Conservation (phyloP, 805 yeast species). For the Limtongozyma cylindracea region DNA sequence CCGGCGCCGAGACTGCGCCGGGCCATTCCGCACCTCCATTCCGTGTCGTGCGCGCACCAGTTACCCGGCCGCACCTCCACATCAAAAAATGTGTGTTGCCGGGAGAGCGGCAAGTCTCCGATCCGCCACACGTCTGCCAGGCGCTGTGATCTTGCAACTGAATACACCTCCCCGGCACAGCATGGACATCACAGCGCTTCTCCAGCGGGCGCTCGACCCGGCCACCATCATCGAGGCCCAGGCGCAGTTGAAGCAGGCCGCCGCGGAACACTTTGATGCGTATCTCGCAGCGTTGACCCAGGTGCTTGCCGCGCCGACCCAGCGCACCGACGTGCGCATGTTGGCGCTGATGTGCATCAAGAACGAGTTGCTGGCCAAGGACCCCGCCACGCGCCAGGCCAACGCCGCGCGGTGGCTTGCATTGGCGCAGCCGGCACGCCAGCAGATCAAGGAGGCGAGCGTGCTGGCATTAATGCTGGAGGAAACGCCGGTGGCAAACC, state of each 20-base stretch:
- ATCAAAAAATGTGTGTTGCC: too few relatives aligned
- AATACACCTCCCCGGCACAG: too few relatives aligned
- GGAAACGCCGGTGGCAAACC: too few relatives aligned
- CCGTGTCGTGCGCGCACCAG: too few relatives aligned
- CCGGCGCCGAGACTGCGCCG: too few relatives aligned
- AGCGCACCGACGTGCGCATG: conserved; percentile 63
- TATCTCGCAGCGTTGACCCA: conserved; percentile 47
- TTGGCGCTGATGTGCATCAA: conserved; percentile 75
- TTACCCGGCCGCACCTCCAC: too few relatives aligned
- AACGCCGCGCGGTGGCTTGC: conserved; percentile 56
- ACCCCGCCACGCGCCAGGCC: conserved; percentile 23
- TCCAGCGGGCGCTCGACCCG: conserved; percentile 63
- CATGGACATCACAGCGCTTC: conserved; percentile 36
- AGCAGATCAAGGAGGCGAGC: conserved; percentile 56
- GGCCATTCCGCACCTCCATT: too few relatives aligned
- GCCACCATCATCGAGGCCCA: conserved; percentile 37
- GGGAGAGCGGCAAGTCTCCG: too few relatives aligned
- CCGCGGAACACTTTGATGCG: conserved; percentile 52
- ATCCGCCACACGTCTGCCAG: too few relatives aligned
- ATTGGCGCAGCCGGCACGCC: conserved; percentile 26
- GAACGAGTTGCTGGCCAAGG: conserved; percentile 74
- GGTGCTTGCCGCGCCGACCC: conserved; percentile 45
- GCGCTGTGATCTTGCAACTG: too few relatives aligned
- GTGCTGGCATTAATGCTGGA: too few relatives aligned
- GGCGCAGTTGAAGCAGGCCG: conserved; percentile 41